Conservation (phyloP, 2,329 filamentous ascomycete species). For the Alternaria sp. region DNA sequence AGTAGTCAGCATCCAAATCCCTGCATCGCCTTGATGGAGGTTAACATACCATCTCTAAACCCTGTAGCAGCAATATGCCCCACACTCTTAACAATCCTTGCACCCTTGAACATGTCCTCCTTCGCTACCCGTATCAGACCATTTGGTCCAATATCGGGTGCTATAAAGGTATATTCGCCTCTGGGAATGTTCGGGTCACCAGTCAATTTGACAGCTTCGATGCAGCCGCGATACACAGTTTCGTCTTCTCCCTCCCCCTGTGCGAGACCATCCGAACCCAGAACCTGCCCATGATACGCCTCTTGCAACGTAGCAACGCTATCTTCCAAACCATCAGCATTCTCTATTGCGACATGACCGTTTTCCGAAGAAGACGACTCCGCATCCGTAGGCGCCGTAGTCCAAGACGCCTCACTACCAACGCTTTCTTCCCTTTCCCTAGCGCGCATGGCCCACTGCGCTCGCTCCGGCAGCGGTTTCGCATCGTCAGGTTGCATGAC, state of each 20-base stretch:
- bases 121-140: constrained; percentile 71
- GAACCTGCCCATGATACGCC: constrained; percentile 4
- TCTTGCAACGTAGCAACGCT: constrained; percentile 47
- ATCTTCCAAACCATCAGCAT: constrained; percentile 50
- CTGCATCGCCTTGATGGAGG: not conserved
- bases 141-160: constrained; percentile 74
- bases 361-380: constrained; percentile 19
- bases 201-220: constrained; percentile 90
- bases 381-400: constrained; percentile 39
- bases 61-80: constrained; percentile 80
- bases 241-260: constrained; percentile 25
- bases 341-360: constrained; percentile 25
- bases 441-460: constrained; percentile 39
- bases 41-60: constrained; percentile 72
- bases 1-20: not conserved
- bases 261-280: not conserved
- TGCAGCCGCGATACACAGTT: constrained; percentile 67
- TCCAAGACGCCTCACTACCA: constrained; percentile 44
- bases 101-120: constrained; percentile 75
- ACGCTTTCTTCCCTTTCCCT: constrained; percentile 41
- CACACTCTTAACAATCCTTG: constrained; percentile 73
- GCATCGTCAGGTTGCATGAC: constrained; percentile 73
- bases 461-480: constrained; percentile 51
- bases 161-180: constrained; percentile 83
- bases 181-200: constrained; percentile 90